phyloP scores from a whole-genome alignment of 148 eudicot species.

The Nepenthes gracilis region DNA sequence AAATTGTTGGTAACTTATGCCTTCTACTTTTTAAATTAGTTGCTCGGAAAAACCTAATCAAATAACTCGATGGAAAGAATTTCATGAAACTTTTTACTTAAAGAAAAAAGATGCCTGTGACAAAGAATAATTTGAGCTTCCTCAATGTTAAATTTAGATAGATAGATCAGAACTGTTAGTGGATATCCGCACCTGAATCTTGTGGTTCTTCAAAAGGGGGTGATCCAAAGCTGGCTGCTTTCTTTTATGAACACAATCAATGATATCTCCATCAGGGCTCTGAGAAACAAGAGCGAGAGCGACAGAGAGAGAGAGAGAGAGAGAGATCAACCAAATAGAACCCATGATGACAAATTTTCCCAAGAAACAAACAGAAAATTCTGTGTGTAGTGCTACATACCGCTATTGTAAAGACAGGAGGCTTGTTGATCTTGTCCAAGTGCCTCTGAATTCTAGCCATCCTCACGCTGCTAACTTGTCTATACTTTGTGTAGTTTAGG shows the following conservation, averaged over 20 bases:
- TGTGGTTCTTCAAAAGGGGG: constrained; percentile 93
- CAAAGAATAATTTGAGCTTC: no score
- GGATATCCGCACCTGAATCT: constrained; percentile 64
- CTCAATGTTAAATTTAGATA: not conserved
- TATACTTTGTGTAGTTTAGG: constrained; percentile 53
- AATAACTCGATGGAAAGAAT: no score
- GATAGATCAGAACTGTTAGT: not conserved
- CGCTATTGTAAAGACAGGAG: constrained; percentile 66
- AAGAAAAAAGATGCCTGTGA: no score
- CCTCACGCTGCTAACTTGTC: constrained; percentile 71
- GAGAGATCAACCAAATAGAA: not conserved
- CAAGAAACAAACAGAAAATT: no score
- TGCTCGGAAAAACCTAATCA: no score
- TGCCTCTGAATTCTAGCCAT: constrained; percentile 74
- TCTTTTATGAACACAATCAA: constrained; percentile 79
- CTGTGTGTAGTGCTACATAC: constrained; percentile 13
- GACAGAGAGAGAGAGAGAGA: not conserved
- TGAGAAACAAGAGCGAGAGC: constrained; percentile 5
- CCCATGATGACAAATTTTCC: not conserved
- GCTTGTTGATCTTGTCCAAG: constrained; percentile 63
- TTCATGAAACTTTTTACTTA: no score
- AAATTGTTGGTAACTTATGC: no score
- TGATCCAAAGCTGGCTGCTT: constrained; percentile 96
- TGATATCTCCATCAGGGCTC: constrained; percentile 99
- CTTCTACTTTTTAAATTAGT: no score